phyloP scores from a whole-genome alignment of 2,329 filamentous ascomycete genomes.

The Stylonectria norvegica region DNA sequence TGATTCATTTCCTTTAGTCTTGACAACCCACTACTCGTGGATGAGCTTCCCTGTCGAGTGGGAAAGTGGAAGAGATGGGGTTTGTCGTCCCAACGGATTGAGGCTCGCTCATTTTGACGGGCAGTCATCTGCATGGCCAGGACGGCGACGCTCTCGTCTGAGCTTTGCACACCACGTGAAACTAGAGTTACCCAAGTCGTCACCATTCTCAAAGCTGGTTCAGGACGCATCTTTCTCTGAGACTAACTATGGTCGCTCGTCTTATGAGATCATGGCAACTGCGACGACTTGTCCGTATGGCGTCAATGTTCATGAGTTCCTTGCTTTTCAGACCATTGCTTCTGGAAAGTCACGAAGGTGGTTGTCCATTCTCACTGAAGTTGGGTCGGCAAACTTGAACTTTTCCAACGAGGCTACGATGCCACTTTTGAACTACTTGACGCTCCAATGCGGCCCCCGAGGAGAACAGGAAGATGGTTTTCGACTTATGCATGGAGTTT shows the following conservation, averaged over 20 bases:
- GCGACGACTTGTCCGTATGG: slow-evolving; percentile 47
- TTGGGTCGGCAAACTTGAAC: slow-evolving; percentile 54
- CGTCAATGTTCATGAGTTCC: slow-evolving; percentile 50
- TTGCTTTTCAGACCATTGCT: slow-evolving; percentile 48
- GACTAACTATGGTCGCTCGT: slow-evolving; percentile 42
- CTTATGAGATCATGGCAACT: slow-evolving; percentile 52
- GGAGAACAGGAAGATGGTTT: slow-evolving; percentile 23
- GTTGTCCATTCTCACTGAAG: slow-evolving; percentile 46
- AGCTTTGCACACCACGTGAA: slow-evolving; percentile 22
- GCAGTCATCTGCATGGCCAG: slow-evolving; percentile 16
- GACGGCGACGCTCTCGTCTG: slow-evolving; percentile 11
- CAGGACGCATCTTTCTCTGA: slow-evolving; percentile 15
- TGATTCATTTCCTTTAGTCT: slow-evolving; percentile 14
- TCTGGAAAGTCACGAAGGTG: slow-evolving; percentile 47
- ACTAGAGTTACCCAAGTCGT: slow-evolving; percentile 15
- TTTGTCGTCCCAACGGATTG: slow-evolving; percentile 23
- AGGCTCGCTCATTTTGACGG: slow-evolving; percentile 18
- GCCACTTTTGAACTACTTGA: slow-evolving; percentile 48
- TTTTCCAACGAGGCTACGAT: slow-evolving; percentile 55
- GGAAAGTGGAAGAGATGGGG: slow-evolving; percentile 23
- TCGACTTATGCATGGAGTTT: slow-evolving; percentile 47
- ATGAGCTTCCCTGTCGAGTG: slow-evolving; percentile 28
- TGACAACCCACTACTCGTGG: slow-evolving; percentile 25
- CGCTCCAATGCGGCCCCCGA: slow-evolving; percentile 51
- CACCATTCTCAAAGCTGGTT: slow-evolving; percentile 17